These are phyloP conservation scores for Macrolepiota dolichaula DNA, from an alignment of 768 basidiomycete species.

Conservation along the genomic window DNA sequence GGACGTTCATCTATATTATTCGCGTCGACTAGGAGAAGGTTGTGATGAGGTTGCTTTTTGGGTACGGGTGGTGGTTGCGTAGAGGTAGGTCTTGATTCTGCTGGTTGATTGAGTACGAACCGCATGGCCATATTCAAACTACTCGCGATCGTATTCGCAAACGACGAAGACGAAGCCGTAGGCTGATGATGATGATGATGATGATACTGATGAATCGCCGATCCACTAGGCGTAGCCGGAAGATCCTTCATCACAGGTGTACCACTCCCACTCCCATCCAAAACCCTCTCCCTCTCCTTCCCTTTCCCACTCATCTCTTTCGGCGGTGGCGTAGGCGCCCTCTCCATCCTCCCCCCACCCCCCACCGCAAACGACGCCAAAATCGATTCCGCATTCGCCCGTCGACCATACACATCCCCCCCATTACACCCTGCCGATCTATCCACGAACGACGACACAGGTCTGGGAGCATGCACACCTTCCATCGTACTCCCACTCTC, in stretches of 20 bases:
- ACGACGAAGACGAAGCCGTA: slow-evolving; percentile 33
- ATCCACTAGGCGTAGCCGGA: slow-evolving; percentile 7
- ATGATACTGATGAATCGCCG: slow-evolving; percentile 2
- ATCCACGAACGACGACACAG: neutral
- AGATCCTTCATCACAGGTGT: slow-evolving; percentile 4
- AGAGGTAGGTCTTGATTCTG: slow-evolving; percentile 26
- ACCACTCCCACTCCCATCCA: slow-evolving; percentile 3
- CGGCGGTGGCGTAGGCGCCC: slow-evolving; percentile 23
- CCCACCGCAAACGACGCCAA: slow-evolving; percentile 27
- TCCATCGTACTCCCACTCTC: neutral
- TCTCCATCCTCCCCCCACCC: slow-evolving; percentile 30
- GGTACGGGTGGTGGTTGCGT: slow-evolving; percentile 28
- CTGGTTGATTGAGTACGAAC: slow-evolving; percentile 39
- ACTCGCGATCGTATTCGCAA: slow-evolving; percentile 45
- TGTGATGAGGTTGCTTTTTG: slow-evolving; percentile 40
- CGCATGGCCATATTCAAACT: slow-evolving; percentile 59
- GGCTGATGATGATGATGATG: too few species aligned
- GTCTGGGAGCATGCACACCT: neutral
- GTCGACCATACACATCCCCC: slow-evolving; percentile 26
- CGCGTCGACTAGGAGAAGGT: slow-evolving; percentile 40
- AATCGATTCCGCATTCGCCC: slow-evolving; percentile 37
- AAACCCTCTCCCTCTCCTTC: neutral
- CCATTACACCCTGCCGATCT: slow-evolving; percentile 19
- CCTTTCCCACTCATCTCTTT: slow-evolving; percentile 15
- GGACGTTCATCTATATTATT: slow-evolving; percentile 63